Conservation (phyloP, 2,329 filamentous ascomycete species). For the Colletotrichum sp. region DNA sequence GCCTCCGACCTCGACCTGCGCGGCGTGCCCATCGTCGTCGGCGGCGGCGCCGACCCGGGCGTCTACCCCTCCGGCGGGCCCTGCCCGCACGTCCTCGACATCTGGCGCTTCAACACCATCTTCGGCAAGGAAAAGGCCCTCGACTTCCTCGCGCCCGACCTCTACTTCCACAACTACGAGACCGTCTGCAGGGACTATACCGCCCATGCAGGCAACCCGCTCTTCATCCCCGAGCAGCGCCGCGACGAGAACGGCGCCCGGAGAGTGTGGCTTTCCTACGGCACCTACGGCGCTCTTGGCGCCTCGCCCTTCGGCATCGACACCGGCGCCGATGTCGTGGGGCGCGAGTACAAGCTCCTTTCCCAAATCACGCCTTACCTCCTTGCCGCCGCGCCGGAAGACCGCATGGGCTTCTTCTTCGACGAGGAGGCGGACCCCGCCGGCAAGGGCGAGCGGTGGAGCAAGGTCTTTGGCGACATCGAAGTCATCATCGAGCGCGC, state of each 20-base stretch:
- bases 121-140: conserved; percentile 31
- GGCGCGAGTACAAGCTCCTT: conserved; percentile 36
- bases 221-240: conserved; percentile 58
- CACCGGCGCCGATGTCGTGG: conserved; percentile 32
- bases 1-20: conserved; percentile 32
- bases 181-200: conserved; percentile 46
- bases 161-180: conserved; percentile 55
- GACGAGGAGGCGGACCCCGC: conserved; percentile 35
- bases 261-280: conserved; percentile 46
- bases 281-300: conserved; percentile 42
- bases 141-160: conserved; percentile 51
- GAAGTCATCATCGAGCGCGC: conserved; percentile 40
- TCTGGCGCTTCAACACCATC: conserved; percentile 42
- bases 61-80: conserved; percentile 41
- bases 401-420: conserved; percentile 39
- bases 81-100: conserved; percentile 36
- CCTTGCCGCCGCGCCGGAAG: conserved; percentile 31
- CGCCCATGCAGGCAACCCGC: conserved; percentile 41
- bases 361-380: conserved; percentile 29
- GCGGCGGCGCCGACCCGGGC: conserved; percentile 37
- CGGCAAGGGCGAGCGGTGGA: conserved; percentile 30
- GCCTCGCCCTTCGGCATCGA: conserved; percentile 44
- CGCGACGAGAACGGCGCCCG: conserved; percentile 50
- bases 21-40: conserved; percentile 36
- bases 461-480: conserved; percentile 33